Base-by-base conservation (phyloP, 2,329 filamentous ascomycete genomes). In the Hymenoscyphus scutula region DNA sequence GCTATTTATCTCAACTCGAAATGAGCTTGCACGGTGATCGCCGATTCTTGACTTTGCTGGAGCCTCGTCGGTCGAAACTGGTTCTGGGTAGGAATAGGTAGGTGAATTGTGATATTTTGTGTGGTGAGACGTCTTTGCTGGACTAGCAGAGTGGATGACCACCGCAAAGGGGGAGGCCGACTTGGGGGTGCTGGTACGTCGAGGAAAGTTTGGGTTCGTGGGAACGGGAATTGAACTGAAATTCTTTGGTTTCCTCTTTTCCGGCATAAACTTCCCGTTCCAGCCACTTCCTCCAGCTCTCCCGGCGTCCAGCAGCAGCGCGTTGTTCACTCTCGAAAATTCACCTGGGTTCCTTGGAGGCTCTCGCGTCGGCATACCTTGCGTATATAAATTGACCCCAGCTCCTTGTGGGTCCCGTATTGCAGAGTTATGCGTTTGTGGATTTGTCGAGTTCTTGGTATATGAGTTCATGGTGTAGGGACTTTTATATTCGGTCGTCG, bases 1-100 rank as follows among this genome's bases (percentile, higher is more conserved):
- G 48, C 41, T 32, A 37, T 4, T n/a, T 19, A 59, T 62, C 53
- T 62, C 56, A 54, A 62, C 56, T 55, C 48, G 41, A n/a, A 25
- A 45, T 23, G n/a, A 37, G 30, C 41, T 58, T 23, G 41, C 38
- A 48, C 41, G 41, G 19, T 48, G n/a, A 23, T 48, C n/a, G n/a
- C 41, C 41, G 41, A 25, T 23, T 48, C n/a, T 48, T 23, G 41
- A 23, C n/a, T 23, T 45, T 13, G 56, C 34, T 41, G 38, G 38
- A 19, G 25, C 38, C 27, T 58, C 38, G 38, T 48, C 38, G 25
- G 34, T 23, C 3, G 32, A 27, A 13, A 29, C 23, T 23, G 15
- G 19, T 25, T 58, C 19, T n/a, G 32, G 32, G 23, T 45, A 5
- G 23, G 15, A 11, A 11, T 58, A n/a, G n/a, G 41, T 23, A 23